phyloP scores from a whole-genome alignment of 2,329 filamentous ascomycete species.

The Alternaria consortialis region DNA sequence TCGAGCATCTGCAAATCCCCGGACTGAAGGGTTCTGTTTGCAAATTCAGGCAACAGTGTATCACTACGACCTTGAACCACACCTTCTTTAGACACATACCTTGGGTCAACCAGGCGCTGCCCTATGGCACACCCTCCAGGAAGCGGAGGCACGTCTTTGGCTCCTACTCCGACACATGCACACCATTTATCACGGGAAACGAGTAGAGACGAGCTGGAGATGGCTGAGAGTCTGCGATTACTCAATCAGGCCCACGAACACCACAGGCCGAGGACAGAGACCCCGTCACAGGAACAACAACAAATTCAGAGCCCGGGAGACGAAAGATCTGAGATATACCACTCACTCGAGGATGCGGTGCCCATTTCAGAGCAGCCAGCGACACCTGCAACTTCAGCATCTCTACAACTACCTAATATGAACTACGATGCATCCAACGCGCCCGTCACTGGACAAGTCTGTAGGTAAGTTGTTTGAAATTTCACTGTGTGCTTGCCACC shows the following conservation, averaged over 20 bases:
- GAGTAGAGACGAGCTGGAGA: slow-evolving; percentile 60
- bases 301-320: slow-evolving; percentile 30
- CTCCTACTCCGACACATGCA: slow-evolving; percentile 48
- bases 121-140: slow-evolving; percentile 42
- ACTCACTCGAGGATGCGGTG: slow-evolving; percentile 53
- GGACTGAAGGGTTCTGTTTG: slow-evolving; percentile 9
- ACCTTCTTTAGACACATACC: slow-evolving; percentile 13
- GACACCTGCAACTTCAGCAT: slow-evolving; percentile 33
- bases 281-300: slow-evolving; percentile 30
- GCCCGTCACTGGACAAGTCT: slow-evolving; percentile 69
- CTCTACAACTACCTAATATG: slow-evolving; percentile 27
- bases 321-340: slow-evolving; percentile 47
- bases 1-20: slow-evolving; percentile 3
- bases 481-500: slow-evolving; percentile 3
- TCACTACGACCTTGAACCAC: slow-evolving; percentile 17
- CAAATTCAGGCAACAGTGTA: slow-evolving; percentile 32
- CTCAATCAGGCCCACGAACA: slow-evolving; percentile 56
- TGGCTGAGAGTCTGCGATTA: slow-evolving; percentile 57
- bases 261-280: slow-evolving; percentile 29
- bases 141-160: slow-evolving; percentile 49
- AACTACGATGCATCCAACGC: slow-evolving; percentile 38
- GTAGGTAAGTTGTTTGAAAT: slow-evolving; percentile 66
- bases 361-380: slow-evolving; percentile 37
- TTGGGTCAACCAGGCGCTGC: slow-evolving; percentile 19
- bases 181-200: slow-evolving; percentile 54